These are phyloP conservation scores for Apiosordaria backusii DNA, from an alignment of 495 filamentous ascomycete genomes.

Conservation along the genomic window DNA sequence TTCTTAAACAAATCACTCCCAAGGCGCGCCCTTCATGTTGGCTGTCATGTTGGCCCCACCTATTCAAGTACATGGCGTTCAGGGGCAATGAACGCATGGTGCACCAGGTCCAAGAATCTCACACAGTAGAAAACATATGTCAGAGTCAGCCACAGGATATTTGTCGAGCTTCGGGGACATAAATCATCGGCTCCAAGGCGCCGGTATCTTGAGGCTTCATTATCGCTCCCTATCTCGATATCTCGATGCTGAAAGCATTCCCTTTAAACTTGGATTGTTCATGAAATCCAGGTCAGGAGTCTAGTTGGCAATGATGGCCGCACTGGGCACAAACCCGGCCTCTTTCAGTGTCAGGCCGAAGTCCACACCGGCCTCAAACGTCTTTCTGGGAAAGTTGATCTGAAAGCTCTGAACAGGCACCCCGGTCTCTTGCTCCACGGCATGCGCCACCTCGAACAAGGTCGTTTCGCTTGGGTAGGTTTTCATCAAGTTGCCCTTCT, in stretches of 20 bases:
- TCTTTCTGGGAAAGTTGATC: constrained; percentile 83
- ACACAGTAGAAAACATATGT: too few relatives aligned
- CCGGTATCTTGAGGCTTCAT: not conserved
- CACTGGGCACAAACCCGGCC: constrained; percentile 83
- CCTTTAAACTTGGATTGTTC: too few relatives aligned
- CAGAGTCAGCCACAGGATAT: too few relatives aligned
- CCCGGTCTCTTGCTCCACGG: constrained; percentile 59
- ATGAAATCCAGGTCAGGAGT: not conserved
- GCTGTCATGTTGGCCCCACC: not conserved
- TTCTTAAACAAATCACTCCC: too few relatives aligned
- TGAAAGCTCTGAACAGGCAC: constrained; percentile 66
- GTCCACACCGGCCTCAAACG: constrained; percentile 67
- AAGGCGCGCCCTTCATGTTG: not conserved
- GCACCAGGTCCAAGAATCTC: too few relatives aligned
- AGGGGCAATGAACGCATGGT: not conserved
- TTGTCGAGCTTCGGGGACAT: too few relatives aligned
- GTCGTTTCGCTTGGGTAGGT: constrained; percentile 81
- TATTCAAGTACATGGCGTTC: not conserved
- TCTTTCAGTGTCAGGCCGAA: constrained; percentile 92
- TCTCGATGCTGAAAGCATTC: not conserved
- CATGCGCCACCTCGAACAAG: constrained; percentile 84
- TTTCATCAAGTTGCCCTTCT: constrained; percentile 70
- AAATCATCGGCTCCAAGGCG: too few relatives aligned
- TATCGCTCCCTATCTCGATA: not conserved
- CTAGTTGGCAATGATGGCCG: constrained; percentile 69